phyloP scores from a whole-genome alignment of 108 stramenopile species.

The Chaetoceros muelleri region DNA sequence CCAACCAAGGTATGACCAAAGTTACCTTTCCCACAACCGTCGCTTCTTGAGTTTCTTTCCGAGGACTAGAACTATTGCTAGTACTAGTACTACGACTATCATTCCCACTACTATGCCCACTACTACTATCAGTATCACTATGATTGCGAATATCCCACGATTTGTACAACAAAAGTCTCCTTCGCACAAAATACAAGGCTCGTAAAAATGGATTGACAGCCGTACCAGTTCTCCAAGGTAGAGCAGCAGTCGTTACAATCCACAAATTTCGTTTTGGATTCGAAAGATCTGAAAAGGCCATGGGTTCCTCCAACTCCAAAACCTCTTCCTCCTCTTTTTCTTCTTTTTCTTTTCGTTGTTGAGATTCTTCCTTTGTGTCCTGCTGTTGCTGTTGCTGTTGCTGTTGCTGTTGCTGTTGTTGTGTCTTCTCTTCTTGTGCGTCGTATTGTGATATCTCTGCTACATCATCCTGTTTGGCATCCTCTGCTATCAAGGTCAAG shows the following conservation, averaged over 20 bases:
- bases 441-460: too few species aligned
- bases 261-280: slow-evolving; percentile 24
- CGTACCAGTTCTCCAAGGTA: slow-evolving; percentile 76
- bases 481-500: too few species aligned
- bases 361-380: too few species aligned
- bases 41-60: too few species aligned
- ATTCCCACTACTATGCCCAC: slow-evolving; percentile 31
- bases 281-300: slow-evolving; percentile 11
- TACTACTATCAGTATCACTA: slow-evolving; percentile 31
- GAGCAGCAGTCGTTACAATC: slow-evolving; percentile 50
- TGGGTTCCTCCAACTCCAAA: slow-evolving; percentile 5
- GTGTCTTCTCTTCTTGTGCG: too few species aligned
- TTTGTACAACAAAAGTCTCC: neutral
- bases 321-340: too few species aligned
- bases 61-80: too few species aligned
- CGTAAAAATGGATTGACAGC: slow-evolving; percentile 63
- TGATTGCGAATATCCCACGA: neutral
- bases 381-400: too few species aligned
- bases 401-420: too few species aligned
- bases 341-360: too few species aligned
- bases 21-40: slow-evolving; percentile 25
- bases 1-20: slow-evolving; percentile 46
- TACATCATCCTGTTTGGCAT: too few species aligned
- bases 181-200: slow-evolving; percentile 42
- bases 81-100: too few species aligned